Percentiles rank a stretch among this genome's conserved stretches.
phyloP scores from a whole-genome alignment of 805 yeast species.

The Nakazawaea pomicola region DNA sequence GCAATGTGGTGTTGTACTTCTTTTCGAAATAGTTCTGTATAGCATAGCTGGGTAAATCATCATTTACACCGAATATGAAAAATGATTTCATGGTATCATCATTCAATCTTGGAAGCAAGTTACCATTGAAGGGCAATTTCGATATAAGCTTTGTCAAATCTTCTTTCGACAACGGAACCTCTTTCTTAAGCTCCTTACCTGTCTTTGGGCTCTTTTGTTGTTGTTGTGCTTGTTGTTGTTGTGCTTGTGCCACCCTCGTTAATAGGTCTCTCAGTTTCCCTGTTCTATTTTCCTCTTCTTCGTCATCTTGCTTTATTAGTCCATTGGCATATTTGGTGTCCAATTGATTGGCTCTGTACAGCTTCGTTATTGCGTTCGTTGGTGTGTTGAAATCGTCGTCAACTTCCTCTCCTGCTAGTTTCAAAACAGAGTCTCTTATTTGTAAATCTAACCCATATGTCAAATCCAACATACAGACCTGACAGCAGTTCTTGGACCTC shows the following conservation, averaged over 20 bases:
- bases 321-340: conserved; percentile 22
- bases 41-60: conserved; percentile 59
- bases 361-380: conserved; percentile 46
- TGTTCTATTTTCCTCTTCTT: conserved; percentile 17
- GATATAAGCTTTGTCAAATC: conserved; percentile 50
- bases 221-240: conserved; percentile 11
- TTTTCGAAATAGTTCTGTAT: conserved; percentile 45
- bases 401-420: conserved; percentile 49
- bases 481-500: conserved; percentile 76
- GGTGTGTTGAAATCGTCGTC: conserved; percentile 36
- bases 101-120: conserved; percentile 31
- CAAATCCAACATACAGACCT: conserved; percentile 78
- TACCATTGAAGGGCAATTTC: conserved; percentile 66
- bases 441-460: conserved; percentile 76
- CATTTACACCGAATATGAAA: conserved; percentile 71
- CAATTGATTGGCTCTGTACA: conserved; percentile 48
- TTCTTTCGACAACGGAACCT: conserved; percentile 21
- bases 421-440: conserved; percentile 74
- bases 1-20: conserved; percentile 38
- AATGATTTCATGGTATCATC: conserved; percentile 46
- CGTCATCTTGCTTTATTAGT: conserved; percentile 22
- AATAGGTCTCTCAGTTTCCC: conserved; percentile 5
- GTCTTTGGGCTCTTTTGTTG: conserved; percentile 27
- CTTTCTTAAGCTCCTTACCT: conserved; percentile 26
- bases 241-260: conserved; percentile 6